These are phyloP conservation scores for Hypoxylon sp. DNA, from an alignment of 2,329 filamentous ascomycete species.

Conservation along the genomic window DNA sequence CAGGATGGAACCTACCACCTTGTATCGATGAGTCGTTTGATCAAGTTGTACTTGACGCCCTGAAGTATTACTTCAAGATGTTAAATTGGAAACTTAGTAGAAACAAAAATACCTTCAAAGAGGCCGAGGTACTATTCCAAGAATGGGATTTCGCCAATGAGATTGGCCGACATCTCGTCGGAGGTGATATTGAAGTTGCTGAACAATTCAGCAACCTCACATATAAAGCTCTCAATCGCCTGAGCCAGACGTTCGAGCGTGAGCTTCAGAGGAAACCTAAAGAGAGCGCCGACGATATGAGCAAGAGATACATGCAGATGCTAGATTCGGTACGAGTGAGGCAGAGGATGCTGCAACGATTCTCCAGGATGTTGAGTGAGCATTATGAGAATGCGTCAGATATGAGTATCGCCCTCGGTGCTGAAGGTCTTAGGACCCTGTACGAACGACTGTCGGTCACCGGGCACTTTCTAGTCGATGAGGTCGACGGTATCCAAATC, in stretches of 20 bases:
- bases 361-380: slow-evolving; percentile 90
- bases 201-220: slow-evolving; percentile 97
- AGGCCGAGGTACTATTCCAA: slow-evolving; percentile 95
- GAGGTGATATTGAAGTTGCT: slow-evolving; percentile 95
- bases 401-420: slow-evolving; percentile 83
- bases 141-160: slow-evolving; percentile 99
- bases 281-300: slow-evolving; percentile 89
- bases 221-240: slow-evolving; percentile 88
- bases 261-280: slow-evolving; percentile 88
- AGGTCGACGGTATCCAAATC: slow-evolving; percentile 83
- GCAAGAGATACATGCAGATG: slow-evolving; percentile 95
- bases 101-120: slow-evolving; percentile 99
- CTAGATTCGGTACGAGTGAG: slow-evolving; percentile 96
- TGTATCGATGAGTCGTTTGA: slow-evolving; percentile 99
- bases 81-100: slow-evolving; percentile 97
- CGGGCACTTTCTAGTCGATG: slow-evolving; percentile 89
- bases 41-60: slow-evolving; percentile 87
- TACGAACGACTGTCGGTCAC: slow-evolving; percentile 85
- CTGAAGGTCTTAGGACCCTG: slow-evolving; percentile 79
- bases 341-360: slow-evolving; percentile 96
- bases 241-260: slow-evolving; percentile 92
- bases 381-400: slow-evolving; percentile 98
- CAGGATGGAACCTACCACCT: slow-evolving; percentile 94
- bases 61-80: slow-evolving; percentile 99
- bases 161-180: slow-evolving; percentile 90